phyloP scores from a whole-genome alignment of 352 stramenopile genomes.

The Globisporangium carolinianum region DNA sequence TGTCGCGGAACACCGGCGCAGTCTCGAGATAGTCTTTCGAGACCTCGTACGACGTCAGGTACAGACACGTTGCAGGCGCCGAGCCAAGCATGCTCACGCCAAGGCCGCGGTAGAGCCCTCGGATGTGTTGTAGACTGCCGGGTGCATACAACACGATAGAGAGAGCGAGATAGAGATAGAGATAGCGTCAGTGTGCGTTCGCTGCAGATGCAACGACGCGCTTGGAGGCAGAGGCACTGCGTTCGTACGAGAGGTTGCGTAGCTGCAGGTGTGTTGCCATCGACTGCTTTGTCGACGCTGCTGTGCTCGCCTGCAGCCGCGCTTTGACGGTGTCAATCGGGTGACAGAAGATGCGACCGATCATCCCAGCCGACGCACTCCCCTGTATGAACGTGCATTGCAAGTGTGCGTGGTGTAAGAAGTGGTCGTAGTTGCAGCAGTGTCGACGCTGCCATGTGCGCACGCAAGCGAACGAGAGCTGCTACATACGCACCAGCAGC shows the following conservation, averaged over 20 bases:
- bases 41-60: conserved; percentile 96
- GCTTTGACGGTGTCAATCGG: conserved; percentile 91
- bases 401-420: neutral
- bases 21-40: conserved; percentile 50
- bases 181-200: neutral
- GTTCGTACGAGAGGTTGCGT: conserved; percentile 31
- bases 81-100: conserved; percentile 92
- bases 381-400: conserved; percentile 21
- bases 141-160: neutral
- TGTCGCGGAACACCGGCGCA: conserved; percentile 31
- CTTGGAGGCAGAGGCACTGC: no score
- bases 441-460: no score
- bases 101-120: conserved; percentile 93
- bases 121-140: conserved; percentile 36
- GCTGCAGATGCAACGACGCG: neutral
- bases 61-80: conserved; percentile 93
- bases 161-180: neutral
- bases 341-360: conserved; percentile 85
- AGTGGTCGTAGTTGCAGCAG: no score
- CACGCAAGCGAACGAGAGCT: neutral
- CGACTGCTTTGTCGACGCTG: conserved; percentile 18
- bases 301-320: conserved; percentile 53
- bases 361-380: conserved; percentile 78
- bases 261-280: conserved; percentile 41
- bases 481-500: conserved; percentile 26